These are phyloP conservation scores for Nicotiana undulata DNA, from an alignment of 257 asterid genomes.

Conservation along the genomic window DNA sequence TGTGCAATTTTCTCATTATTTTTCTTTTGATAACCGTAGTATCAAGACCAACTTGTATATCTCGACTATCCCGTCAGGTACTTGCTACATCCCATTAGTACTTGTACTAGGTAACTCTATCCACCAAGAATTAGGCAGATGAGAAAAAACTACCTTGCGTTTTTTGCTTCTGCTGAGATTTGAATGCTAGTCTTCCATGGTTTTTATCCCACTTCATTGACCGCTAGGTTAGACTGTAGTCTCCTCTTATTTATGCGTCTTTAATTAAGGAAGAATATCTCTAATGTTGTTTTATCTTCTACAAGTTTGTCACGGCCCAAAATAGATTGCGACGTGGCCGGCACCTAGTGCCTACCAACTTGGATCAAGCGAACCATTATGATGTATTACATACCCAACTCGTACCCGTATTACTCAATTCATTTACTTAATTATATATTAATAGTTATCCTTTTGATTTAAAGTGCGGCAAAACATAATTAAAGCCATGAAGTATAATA, in stretches of 20 bases:
- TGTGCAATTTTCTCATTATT: not conserved
- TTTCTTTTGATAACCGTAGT: not conserved
- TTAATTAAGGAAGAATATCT: not conserved
- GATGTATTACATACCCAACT: too few species aligned
- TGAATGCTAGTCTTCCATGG: not conserved
- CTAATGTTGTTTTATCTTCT: not conserved
- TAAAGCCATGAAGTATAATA: too few species aligned
- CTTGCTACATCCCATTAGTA: not conserved
- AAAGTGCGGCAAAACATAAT: too few species aligned
- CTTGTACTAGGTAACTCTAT: not conserved
- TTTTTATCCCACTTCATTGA: not conserved
- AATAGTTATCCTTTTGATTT: too few species aligned
- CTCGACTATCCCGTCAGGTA: not conserved
- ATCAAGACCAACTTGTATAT: not conserved
- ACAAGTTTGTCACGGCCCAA: too few species aligned
- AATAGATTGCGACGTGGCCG: too few species aligned
- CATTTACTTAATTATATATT: too few species aligned
- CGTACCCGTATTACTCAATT: too few species aligned
- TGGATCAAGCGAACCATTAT: too few species aligned
- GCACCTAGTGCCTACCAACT: too few species aligned
- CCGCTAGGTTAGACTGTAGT: accelerated
- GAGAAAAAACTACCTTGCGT: not conserved
- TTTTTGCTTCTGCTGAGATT: too few species aligned
- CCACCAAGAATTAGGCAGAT: not conserved
- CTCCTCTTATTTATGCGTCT: too few species aligned